phyloP scores from a whole-genome alignment of 352 stramenopile species.

The Peronospora farinosa region DNA sequence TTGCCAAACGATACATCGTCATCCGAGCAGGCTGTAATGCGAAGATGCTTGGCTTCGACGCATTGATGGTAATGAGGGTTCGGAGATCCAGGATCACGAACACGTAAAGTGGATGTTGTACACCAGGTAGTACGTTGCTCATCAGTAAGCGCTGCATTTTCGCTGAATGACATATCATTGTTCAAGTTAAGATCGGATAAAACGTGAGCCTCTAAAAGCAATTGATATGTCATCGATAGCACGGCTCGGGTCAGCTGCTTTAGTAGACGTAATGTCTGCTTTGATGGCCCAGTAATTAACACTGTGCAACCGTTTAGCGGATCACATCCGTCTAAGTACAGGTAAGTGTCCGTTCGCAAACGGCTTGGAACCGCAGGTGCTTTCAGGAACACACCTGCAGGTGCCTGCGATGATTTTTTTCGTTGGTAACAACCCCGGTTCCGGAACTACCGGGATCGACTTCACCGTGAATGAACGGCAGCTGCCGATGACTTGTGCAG shows the following conservation, averaged over 20 bases:
- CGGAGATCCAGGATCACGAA: conserved; percentile 39
- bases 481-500: conserved; percentile 47
- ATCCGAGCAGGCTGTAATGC: conserved; percentile 53
- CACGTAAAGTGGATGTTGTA: conserved; percentile 63
- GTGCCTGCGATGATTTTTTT: conserved; percentile 29
- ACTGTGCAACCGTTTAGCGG: conserved; percentile 92
- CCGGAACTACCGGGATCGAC: conserved; percentile 40
- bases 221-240: conserved; percentile 92
- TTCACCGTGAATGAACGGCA: conserved; percentile 70
- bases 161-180: conserved; percentile 14
- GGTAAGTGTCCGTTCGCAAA: conserved; percentile 77
- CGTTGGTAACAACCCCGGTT: conserved; percentile 27
- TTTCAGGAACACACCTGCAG: conserved; percentile 29
- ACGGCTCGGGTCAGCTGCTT: conserved; percentile 89
- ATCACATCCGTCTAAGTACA: conserved; percentile 93
- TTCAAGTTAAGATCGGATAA: conserved; percentile 85
- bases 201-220: conserved; percentile 93
- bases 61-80: conserved; percentile 68
- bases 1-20: conserved; percentile 79
- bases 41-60: conserved; percentile 58
- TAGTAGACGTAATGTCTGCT: conserved; percentile 85
- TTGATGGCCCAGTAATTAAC: conserved; percentile 87
- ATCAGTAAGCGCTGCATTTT: conserved; percentile 15
- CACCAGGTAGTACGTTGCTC: conserved; percentile 53
- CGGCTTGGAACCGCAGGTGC: conserved; percentile 22